Conservation (phyloP, 2,329 filamentous ascomycete genomes). For the Claviceps pazoutovae region DNA sequence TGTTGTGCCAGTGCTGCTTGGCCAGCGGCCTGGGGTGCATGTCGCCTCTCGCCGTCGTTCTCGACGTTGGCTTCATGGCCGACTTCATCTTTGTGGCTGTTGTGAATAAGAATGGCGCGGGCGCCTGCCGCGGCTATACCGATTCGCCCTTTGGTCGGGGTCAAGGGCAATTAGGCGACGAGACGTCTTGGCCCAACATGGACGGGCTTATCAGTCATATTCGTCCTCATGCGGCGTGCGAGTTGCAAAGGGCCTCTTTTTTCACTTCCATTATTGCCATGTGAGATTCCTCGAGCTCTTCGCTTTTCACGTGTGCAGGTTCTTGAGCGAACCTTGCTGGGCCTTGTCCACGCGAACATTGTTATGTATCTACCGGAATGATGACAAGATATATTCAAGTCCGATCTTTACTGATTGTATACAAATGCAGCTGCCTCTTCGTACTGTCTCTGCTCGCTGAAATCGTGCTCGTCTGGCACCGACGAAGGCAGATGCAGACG, state of each 20-base stretch:
- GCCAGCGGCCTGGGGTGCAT: slow-evolving; percentile 57
- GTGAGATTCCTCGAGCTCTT: slow-evolving; percentile 28
- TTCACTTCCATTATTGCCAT: slow-evolving; percentile 66
- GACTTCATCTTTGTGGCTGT: slow-evolving; percentile 72
- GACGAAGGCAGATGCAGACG: slow-evolving; percentile 63
- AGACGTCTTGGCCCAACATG: slow-evolving; percentile 13
- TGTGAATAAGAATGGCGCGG: slow-evolving; percentile 54
- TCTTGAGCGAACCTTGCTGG: neutral
- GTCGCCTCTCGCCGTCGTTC: slow-evolving; percentile 55
- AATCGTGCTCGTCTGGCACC: slow-evolving; percentile 51
- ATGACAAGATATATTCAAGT: too few relatives aligned
- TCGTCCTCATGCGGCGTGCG: slow-evolving; percentile 38
- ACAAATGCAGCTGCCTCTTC: slow-evolving; percentile 37
- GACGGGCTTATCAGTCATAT: too few relatives aligned
- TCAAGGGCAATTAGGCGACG: slow-evolving; percentile 36
- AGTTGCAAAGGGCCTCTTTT: slow-evolving; percentile 62
- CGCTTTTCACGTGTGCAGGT: neutral
- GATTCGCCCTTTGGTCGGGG: slow-evolving; percentile 51
- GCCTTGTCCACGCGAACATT: too few relatives aligned
- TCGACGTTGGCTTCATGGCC: slow-evolving; percentile 65
- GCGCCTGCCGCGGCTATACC: slow-evolving; percentile 46
- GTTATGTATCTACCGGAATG: too few relatives aligned
- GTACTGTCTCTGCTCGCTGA: slow-evolving; percentile 57
- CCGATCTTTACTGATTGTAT: too few relatives aligned
- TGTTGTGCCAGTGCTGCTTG: slow-evolving; percentile 64